Base-by-base conservation (phyloP, 2,329 filamentous ascomycete genomes). In the Zymoseptoria brevis region DNA sequence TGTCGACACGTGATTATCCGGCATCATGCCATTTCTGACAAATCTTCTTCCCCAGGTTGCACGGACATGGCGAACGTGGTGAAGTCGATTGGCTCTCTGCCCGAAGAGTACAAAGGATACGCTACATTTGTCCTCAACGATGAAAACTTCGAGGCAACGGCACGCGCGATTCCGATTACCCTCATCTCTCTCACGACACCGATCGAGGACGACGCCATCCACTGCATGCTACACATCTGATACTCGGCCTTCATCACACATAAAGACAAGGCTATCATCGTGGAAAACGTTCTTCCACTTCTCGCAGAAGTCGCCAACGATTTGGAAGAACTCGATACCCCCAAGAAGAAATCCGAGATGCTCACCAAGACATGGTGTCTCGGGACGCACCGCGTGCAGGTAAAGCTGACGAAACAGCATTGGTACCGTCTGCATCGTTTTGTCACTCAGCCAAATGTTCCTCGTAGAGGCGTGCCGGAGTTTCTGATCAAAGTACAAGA, bases 171-270 rank as follows among this genome's bases (percentile, higher is more conserved):
- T 22, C 59, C 67, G 30, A 57, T 80, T 5, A 67, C 79, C 0
- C 69, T 80, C 4, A 57, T 74, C 4, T 69, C 70, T 0, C 35
- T 66, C 1, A 45, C 29, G 3, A 41, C 45, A 21, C 9, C 45
- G 2, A 53, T 64, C 57, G 72, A 8, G 0, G 59, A 68, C 0
- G 60, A 60, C 4, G 71, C 70, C 0, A 62, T 67, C 1, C 69
- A 71, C 0, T 68, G 67, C 16, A 77, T 79, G 53, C 61, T 77
- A 1, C 76, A 80, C 63, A 8, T 79, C 3, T 80, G 77, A 77
- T 80, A 79, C 64, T 81, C 77, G 0, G 74, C 75, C 1, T 55
- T 73, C 3, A 22, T 79, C 0, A 22, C 21, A 16, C 16, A 9
- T 6, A 22, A 21, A 9, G 51, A 53, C 16, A 26, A n/a, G 9